These are phyloP conservation scores for Calocybe indica DNA, from an alignment of 768 basidiomycete genomes.

Conservation along the genomic window DNA sequence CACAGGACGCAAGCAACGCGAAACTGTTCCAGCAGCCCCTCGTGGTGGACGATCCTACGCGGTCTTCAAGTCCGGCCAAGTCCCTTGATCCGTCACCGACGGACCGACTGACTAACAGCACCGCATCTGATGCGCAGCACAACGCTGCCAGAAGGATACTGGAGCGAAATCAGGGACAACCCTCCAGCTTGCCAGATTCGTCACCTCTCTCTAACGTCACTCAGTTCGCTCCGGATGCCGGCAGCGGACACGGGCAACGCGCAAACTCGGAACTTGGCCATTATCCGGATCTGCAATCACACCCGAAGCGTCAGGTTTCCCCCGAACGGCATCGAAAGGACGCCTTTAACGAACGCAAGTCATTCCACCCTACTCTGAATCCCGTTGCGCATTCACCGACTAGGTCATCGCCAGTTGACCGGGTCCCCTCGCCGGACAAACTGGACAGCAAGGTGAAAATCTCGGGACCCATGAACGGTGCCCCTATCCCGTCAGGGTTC, in stretches of 20 bases:
- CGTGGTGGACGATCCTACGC: slow-evolving; percentile 26
- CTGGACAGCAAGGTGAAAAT: slow-evolving; percentile 74
- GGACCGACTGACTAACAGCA: slow-evolving; percentile 28
- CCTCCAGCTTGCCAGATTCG: slow-evolving; percentile 47
- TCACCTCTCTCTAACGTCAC: slow-evolving; percentile 60
- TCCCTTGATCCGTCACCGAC: slow-evolving; percentile 44
- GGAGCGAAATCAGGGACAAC: slow-evolving; percentile 38
- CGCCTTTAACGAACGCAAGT: slow-evolving; percentile 47
- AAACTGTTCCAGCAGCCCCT: slow-evolving; percentile 48
- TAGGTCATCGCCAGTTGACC: slow-evolving; percentile 38
- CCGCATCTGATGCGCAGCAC: slow-evolving; percentile 29
- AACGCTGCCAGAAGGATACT: slow-evolving; percentile 31
- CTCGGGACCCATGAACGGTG: slow-evolving; percentile 81
- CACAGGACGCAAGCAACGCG: slow-evolving; percentile 47
- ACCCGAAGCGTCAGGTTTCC: slow-evolving; percentile 37
- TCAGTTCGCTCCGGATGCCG: slow-evolving; percentile 27
- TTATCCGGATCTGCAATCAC: slow-evolving; percentile 58
- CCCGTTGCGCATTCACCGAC: slow-evolving; percentile 43
- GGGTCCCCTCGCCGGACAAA: slow-evolving; percentile 47
- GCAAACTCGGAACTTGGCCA: slow-evolving; percentile 82
- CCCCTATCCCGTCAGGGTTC: slow-evolving; percentile 81
- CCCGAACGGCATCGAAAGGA: slow-evolving; percentile 53
- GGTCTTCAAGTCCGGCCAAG: slow-evolving; percentile 51
- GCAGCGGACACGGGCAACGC: slow-evolving; percentile 36
- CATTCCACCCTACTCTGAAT: slow-evolving; percentile 56